Conservation (phyloP, 129 eudicot species). For the Glebionis coronaria region DNA sequence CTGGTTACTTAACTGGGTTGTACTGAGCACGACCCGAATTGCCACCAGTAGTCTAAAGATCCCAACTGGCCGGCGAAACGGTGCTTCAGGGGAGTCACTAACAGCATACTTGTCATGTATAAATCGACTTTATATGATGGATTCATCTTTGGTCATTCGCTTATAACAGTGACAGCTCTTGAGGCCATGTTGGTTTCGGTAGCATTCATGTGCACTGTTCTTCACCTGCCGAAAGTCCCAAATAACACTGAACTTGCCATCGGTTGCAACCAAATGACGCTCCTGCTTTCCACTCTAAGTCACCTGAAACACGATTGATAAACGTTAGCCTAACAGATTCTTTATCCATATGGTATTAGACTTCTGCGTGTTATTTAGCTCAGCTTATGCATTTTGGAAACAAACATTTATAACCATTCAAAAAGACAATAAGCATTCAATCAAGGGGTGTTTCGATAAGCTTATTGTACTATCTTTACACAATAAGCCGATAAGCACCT, state of each 20-base stretch:
- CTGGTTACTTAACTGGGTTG: too few relatives aligned
- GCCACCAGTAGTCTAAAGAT: too few relatives aligned
- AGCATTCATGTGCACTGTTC: slow-evolving; percentile 85
- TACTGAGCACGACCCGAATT: too few relatives aligned
- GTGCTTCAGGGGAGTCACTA: slow-evolving; percentile 83
- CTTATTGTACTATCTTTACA: too few relatives aligned
- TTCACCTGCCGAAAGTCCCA: slow-evolving; percentile 96
- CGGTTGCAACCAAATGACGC: slow-evolving; percentile 81
- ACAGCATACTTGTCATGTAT: slow-evolving; percentile 88
- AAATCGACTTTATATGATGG: slow-evolving; percentile 80
- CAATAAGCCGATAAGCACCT: too few relatives aligned
- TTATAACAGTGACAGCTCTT: slow-evolving; percentile 97
- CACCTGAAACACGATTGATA: slow-evolving; percentile 43
- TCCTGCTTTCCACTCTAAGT: slow-evolving; percentile 93
- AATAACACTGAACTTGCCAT: slow-evolving; percentile 86
- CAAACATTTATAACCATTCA: too few relatives aligned
- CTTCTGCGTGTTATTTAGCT: not conserved
- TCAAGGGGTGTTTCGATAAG: too few relatives aligned
- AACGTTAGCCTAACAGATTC: not conserved
- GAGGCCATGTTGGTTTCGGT: slow-evolving; percentile 80
- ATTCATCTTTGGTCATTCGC: slow-evolving; percentile 77
- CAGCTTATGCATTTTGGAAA: too few relatives aligned
- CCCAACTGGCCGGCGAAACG: slow-evolving; percentile 6
- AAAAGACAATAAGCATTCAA: too few relatives aligned
- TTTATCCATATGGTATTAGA: not conserved